Percentiles rank a stretch among this genome's conserved stretches.
These are phyloP conservation scores for Chlorella sp. DNA, from an alignment of 139 green algal genomes.

Conservation along the genomic window DNA sequence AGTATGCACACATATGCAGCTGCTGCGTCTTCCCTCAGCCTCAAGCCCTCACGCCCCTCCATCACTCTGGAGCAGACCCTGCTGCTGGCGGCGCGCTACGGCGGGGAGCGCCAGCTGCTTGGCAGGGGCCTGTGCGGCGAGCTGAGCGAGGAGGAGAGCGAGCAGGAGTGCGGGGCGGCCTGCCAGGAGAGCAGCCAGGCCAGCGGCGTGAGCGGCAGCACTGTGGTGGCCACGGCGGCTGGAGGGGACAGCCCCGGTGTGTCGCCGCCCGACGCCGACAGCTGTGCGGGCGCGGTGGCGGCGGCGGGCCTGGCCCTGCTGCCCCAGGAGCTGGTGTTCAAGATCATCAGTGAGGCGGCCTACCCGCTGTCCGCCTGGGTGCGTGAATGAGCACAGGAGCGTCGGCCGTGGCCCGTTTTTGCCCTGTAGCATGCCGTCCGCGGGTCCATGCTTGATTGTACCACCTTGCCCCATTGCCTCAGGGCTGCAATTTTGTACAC, in stretches of 20 bases:
- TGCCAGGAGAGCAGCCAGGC: neutral
- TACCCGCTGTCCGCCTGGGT: slow-evolving; percentile 23
- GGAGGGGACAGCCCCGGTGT: too few species aligned
- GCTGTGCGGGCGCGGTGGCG: neutral
- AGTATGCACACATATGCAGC: too few species aligned
- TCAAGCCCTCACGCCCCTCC: too few species aligned
- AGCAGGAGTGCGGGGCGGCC: neutral
- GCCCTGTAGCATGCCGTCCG: neutral
- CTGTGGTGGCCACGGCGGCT: neutral
- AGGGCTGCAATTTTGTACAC: neutral
- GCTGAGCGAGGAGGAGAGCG: neutral
- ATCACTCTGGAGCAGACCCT: neutral
- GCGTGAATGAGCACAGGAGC: neutral
- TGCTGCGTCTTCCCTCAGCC: too few species aligned
- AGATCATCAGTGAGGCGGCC: neutral
- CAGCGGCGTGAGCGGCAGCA: neutral
- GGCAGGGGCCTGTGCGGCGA: neutral
- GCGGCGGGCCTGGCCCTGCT: neutral
- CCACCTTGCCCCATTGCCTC: neutral
- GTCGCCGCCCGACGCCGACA: too few species aligned
- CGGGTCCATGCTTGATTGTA: too few species aligned
- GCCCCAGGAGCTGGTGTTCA: slow-evolving; percentile 6
- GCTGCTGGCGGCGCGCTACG: slow-evolving; percentile 14
- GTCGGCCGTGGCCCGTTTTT: too few species aligned
- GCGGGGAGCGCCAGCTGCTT: neutral